Evolutionary conservation across 2,329 filamentous ascomycete genomes (phyloP), one percentile per base, ranked within the genome.

Genomic region (Lachnellula willkommii): DNA sequence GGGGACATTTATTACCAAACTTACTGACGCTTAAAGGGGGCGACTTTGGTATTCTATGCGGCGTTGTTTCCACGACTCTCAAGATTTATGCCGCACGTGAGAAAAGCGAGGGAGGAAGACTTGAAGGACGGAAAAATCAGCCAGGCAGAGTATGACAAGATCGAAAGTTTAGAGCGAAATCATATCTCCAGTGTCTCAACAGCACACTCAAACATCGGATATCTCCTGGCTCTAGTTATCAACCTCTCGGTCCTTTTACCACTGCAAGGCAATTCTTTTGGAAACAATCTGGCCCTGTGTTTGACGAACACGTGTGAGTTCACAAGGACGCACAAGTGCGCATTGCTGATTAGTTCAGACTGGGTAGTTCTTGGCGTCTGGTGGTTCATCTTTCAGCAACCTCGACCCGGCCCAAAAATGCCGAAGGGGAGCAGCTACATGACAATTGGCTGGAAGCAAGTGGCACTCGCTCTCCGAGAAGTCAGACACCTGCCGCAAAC

Each of bases 331-430:
- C 42, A 52, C 51, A n/a, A 15, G n/a, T 22, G 9, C 24, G 15
- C 2, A 3, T 20, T 17, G 9, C 47, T 40, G 53, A 50, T n/a
- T 2, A n/a, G 8, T 20, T 9, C 50, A 73, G 72, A 74, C 49
- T 74, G 72, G 73, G 66, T 74, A 11, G 52, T 75, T 0, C 64
- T 75, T 12, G 72, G 72, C 3, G 63, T 74, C 11, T 74, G 72
- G 69, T 74, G 73, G 72, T 75, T 75, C 48, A 62, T 74, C 20
- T 74, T 72, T 52, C 71, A 74, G 56, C 71, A 75, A 56, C 70
- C 68, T 47, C 64, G 73, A 5, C 71, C 71, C 5, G 73, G 73
- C 0, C 71, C 72, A 4, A 67, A 66, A 24, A 63, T 75, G 22
- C 73, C 72, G 5, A 67, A 72, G 50, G 73, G 72, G 0, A 73